phyloP scores from a whole-genome alignment of 139 green algal species.

The Bryopsis sp. region DNA sequence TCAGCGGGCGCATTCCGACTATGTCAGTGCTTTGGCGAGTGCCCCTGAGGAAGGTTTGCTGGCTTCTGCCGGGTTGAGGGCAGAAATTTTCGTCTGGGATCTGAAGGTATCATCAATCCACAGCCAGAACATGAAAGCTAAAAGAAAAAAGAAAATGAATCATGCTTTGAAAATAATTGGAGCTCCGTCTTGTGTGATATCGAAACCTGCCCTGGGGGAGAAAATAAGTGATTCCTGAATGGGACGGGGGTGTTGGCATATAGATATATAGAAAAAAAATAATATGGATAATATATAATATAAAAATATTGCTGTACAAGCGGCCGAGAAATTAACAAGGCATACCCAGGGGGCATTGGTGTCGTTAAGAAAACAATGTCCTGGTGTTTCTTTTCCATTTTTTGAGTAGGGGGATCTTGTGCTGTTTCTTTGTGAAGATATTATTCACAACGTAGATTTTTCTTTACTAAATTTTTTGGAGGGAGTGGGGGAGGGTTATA shows the following conservation, averaged over 20 bases:
- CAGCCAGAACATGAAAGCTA: neutral
- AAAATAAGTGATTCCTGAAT: neutral
- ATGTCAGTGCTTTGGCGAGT: conserved; percentile 44
- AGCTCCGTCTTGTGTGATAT: neutral
- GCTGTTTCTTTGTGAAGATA: neutral
- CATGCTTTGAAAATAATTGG: no score
- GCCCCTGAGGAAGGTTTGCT: conserved; percentile 21
- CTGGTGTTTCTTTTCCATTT: neutral
- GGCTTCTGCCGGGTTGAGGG: conserved; percentile 41
- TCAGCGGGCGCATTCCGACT: conserved; percentile 36
- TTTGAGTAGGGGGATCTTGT: neutral
- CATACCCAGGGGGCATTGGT: no score
- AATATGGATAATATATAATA: no score
- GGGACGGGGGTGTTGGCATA: neutral
- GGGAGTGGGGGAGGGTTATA: no score
- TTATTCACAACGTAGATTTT: neutral
- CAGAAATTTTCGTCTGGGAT: conserved; percentile 49
- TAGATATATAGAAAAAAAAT: no score
- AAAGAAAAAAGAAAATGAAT: no score
- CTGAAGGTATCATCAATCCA: conserved; percentile 26
- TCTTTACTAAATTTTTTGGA: no score
- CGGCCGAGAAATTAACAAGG: no score
- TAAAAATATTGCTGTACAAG: no score
- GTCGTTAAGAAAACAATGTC: no score
- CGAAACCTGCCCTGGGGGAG: neutral